Evolutionary conservation across 1,139 yeast species (phyloP).

Genomic region (Taphrina flavorubra): DNA sequence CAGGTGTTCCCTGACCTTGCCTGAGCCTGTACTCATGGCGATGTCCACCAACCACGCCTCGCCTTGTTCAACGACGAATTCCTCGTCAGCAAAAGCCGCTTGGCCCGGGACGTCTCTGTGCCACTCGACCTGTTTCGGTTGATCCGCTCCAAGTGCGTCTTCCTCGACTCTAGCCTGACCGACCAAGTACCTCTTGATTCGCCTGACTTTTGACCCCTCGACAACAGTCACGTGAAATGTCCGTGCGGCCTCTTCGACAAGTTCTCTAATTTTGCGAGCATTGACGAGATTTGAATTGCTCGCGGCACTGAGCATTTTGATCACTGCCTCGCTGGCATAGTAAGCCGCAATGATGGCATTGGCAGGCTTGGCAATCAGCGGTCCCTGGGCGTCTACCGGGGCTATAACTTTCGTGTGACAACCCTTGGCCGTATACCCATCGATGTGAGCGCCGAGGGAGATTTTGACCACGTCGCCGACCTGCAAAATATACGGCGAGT

Average conservation of each 20-base stretch:
- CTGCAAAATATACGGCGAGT: slow-evolving; percentile 59
- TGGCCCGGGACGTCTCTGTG: slow-evolving; percentile 37
- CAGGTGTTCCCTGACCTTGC: slow-evolving; percentile 43
- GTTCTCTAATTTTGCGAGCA: slow-evolving; percentile 69
- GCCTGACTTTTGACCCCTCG: slow-evolving; percentile 90
- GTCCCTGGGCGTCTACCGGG: slow-evolving; percentile 60
- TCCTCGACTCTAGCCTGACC: slow-evolving; percentile 94
- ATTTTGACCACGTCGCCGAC: slow-evolving; percentile 88
- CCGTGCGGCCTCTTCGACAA: slow-evolving; percentile 82
- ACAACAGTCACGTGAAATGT: slow-evolving; percentile 81
- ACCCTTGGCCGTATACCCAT: slow-evolving; percentile 87
- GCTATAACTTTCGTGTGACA: slow-evolving; percentile 82
- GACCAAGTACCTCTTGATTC: slow-evolving; percentile 88
- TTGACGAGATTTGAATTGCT: slow-evolving; percentile 55
- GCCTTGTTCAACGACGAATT: slow-evolving; percentile 73
- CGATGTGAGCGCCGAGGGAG: slow-evolving; percentile 68
- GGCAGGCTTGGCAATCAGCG: slow-evolving; percentile 81
- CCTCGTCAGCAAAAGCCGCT: slow-evolving; percentile 50
- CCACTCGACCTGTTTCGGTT: slow-evolving; percentile 52
- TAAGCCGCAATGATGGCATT: slow-evolving; percentile 90
- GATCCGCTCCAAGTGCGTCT: slow-evolving; percentile 95
- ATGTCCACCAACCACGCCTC: slow-evolving; percentile 88
- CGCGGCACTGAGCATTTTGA: slow-evolving; percentile 72
- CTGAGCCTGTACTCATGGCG: slow-evolving; percentile 66
- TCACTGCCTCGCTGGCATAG: slow-evolving; percentile 82